Percentiles rank a stretch among this genome's conserved stretches.
Conservation (phyloP, 441 rosid genomes). For the Lagerstroemia fauriei region DNA sequence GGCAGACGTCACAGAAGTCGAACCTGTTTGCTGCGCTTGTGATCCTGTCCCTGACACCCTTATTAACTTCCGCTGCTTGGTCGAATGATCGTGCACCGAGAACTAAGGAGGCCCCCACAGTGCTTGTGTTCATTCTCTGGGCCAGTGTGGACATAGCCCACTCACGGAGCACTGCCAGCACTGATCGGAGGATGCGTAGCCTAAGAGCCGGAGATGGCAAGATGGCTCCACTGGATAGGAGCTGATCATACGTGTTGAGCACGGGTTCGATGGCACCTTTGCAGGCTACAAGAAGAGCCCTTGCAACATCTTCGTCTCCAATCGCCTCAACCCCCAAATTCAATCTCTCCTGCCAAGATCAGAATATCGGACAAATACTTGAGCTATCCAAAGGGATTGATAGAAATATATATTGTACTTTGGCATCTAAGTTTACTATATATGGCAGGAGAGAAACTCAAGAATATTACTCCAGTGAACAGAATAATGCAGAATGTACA, state of each 20-base stretch:
- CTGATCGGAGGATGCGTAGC: conserved; percentile 76
- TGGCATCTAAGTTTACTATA: background rate
- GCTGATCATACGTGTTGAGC: conserved; percentile 76
- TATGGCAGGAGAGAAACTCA: background rate
- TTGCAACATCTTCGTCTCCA: conserved; percentile 81
- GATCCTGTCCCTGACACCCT: conserved; percentile 82
- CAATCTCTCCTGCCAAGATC: conserved; percentile 66
- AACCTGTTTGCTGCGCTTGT: conserved; percentile 88
- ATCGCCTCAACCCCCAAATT: conserved; percentile 62
- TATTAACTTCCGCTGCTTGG: conserved; percentile 57
- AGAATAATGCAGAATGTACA: too few species aligned
- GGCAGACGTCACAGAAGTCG: conserved; percentile 21
- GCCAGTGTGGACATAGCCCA: conserved; percentile 88
- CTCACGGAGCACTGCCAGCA: conserved; percentile 79
- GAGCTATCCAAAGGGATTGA: background rate
- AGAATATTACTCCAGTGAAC: too few species aligned
- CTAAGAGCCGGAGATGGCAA: conserved; percentile 77
- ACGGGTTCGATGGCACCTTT: conserved; percentile 90
- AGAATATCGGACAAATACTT: conserved; percentile 10
- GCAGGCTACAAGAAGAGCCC: conserved; percentile 87
- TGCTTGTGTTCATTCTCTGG: conserved; percentile 70
- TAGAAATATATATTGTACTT: background rate
- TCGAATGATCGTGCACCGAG: conserved; percentile 59
- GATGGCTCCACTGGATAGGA: conserved; percentile 75
- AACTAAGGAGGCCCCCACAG: conserved; percentile 65